Evolutionary conservation across 1,284 basidiomycete species (phyloP), one percentile per base, ranked within the genome.

Genomic region (Microbotryum saponariae): DNA sequence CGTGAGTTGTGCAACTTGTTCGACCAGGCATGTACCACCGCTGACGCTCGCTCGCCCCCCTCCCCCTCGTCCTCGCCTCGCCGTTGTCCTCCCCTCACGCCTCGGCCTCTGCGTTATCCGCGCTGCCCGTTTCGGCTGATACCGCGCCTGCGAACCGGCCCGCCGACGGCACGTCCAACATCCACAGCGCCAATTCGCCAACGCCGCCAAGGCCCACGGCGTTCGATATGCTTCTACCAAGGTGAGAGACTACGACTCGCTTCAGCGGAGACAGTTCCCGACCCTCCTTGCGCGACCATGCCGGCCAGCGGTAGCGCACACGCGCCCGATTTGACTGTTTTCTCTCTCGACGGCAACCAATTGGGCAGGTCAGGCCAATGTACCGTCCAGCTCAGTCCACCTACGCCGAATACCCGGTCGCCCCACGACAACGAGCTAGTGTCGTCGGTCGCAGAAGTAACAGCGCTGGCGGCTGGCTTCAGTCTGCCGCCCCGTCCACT

Each of bases 221-320:
- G 58, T 59, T 51, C 58, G 58, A n/a, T 44, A 59, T 23, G 51
- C 42, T n/a, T 59, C 58, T 9, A 59, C 58, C 51, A 59, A 59
- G 58, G 58, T 59, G 27, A 51, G 31, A 21, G 10, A 23, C 18
- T 16, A 16, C n/a, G 25, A 23, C 25, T 42, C 27, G 33, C 31
- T 23, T 14, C 10, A 20, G 16, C 49, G 37, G 52, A 54, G 14
- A 45, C 33, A 23, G 18, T 16, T 25, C 14, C 33, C 27, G 23
- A 16, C 6, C 18, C 31, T 54, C 27, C 27, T 54, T 20, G 48
- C 48, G 18, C 21, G 12, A 29, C 21, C 21, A 21, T 20, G 48
- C 21, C 23, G 12, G 48, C 27, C 21, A 23, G 21, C 48, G 48
- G 51, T 53, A 20, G 31, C 51, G 51, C 51, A 23, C 18, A n/a